These are phyloP conservation scores for Aquilaria malaccensis DNA, from an alignment of 345 rosid species.

Conservation along the genomic window DNA sequence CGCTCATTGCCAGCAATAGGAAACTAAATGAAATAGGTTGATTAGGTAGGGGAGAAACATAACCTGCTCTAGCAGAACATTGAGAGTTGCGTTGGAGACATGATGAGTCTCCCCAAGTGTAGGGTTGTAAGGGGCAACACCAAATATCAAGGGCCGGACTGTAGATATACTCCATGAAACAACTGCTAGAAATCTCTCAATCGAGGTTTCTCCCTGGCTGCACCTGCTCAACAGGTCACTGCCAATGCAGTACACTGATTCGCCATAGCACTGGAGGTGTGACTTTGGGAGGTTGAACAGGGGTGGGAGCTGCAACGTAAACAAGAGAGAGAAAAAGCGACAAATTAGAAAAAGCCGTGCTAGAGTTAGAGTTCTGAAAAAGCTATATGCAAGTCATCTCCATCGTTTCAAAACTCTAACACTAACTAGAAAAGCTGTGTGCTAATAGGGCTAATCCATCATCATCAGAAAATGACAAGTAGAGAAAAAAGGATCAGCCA, in stretches of 20 bases:
- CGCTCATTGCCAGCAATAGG: too few relatives aligned
- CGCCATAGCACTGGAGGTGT: slow-evolving; percentile 70
- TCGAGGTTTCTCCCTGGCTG: slow-evolving; percentile 30
- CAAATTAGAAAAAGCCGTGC: too few relatives aligned
- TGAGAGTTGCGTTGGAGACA: slow-evolving; percentile 52
- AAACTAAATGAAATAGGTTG: background rate
- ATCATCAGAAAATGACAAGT: too few relatives aligned
- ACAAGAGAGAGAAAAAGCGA: too few relatives aligned
- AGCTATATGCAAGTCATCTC: too few relatives aligned
- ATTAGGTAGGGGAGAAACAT: too few relatives aligned
- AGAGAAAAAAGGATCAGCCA: too few relatives aligned
- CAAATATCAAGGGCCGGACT: slow-evolving; percentile 47
- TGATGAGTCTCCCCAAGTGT: slow-evolving; percentile 93
- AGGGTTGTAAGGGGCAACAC: slow-evolving; percentile 77
- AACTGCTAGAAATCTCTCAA: slow-evolving; percentile 46
- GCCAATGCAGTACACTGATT: slow-evolving; percentile 42
- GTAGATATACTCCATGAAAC: slow-evolving; percentile 72
- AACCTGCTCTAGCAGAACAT: slow-evolving; percentile 76
- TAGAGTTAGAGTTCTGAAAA: too few relatives aligned
- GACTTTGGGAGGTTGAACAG: slow-evolving; percentile 78
- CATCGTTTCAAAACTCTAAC: too few relatives aligned
- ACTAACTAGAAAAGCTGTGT: too few relatives aligned
- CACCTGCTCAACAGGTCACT: slow-evolving; percentile 44
- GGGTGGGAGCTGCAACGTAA: slow-evolving; percentile 52
- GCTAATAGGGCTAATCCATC: too few relatives aligned